These are phyloP conservation scores for Kurtzmaniella quercitrusa DNA, from an alignment of 1,139 yeast genomes.

Conservation along the genomic window DNA sequence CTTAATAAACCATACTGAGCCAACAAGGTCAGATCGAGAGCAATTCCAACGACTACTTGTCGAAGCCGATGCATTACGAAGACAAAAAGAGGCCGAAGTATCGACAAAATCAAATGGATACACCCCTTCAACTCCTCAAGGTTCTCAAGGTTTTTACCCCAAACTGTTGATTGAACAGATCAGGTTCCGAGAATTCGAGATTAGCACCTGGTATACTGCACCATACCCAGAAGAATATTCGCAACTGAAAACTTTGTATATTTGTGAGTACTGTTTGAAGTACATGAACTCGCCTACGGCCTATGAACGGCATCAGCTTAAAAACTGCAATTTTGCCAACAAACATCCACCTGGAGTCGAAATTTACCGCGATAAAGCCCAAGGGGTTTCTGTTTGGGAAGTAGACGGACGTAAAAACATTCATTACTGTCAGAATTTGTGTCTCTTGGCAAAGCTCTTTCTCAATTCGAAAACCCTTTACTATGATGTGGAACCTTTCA, in stretches of 20 bases:
- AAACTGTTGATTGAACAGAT: constrained; percentile 46
- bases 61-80: constrained; percentile 21
- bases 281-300: constrained; percentile 73
- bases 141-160: constrained; percentile 4
- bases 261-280: constrained; percentile 84
- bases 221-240: constrained; percentile 92
- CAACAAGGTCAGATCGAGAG: constrained; percentile 47
- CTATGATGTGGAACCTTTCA: constrained; percentile 93
- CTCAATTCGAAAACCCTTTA: constrained; percentile 87
- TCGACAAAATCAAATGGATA: not conserved
- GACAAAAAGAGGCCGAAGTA: not conserved
- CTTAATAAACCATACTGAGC: constrained; percentile 58
- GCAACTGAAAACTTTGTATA: constrained; percentile 54
- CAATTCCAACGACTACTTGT: constrained; percentile 34
- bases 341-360: constrained; percentile 88
- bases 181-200: constrained; percentile 66
- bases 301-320: constrained; percentile 64
- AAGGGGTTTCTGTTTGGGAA: constrained; percentile 72
- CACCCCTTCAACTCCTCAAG: not conserved
- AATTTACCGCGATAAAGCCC: constrained; percentile 61
- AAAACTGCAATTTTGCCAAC: constrained; percentile 54
- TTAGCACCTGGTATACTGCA: constrained; percentile 88
- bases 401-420: constrained; percentile 87
- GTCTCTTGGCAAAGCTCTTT: constrained; percentile 84
- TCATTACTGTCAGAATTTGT: constrained; percentile 81